phyloP scores from a whole-genome alignment of 176 grass and related monocot species.

The Hsuehochloa calcarea region DNA sequence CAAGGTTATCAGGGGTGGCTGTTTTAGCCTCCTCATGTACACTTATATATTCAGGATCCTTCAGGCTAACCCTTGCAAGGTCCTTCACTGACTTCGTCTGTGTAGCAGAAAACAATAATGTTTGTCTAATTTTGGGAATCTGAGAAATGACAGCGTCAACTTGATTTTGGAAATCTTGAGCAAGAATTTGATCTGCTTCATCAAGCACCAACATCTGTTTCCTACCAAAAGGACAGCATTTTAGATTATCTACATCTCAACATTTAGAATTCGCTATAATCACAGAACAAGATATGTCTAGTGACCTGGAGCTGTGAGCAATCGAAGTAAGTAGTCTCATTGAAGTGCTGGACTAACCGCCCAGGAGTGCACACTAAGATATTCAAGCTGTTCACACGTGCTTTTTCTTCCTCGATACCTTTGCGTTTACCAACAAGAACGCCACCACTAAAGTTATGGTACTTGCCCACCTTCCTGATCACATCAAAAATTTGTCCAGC shows the following conservation, averaged over 20 bases:
- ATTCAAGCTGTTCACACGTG: slow-evolving; percentile 62
- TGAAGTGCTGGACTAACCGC: slow-evolving; percentile 86
- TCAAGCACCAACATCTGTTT: slow-evolving; percentile 91
- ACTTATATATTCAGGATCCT: slow-evolving; percentile 83
- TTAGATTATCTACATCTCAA: slow-evolving; percentile 25
- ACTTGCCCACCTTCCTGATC: slow-evolving; percentile 47
- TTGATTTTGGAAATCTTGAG: slow-evolving; percentile 60
- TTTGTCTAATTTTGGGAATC: slow-evolving; percentile 74
- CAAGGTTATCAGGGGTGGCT: slow-evolving; percentile 78
- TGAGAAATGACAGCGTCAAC: slow-evolving; percentile 77
- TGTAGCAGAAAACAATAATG: slow-evolving; percentile 88
- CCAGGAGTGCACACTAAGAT: slow-evolving; percentile 92
- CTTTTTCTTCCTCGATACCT: slow-evolving; percentile 78
- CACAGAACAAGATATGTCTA: slow-evolving; percentile 29
- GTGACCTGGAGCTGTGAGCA: slow-evolving; percentile 87
- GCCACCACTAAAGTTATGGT: slow-evolving; percentile 63
- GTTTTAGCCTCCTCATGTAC: slow-evolving; percentile 79
- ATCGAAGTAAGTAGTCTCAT: slow-evolving; percentile 79
- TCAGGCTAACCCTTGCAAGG: slow-evolving; percentile 87
- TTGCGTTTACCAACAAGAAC: slow-evolving; percentile 70
- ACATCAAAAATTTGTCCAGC: slow-evolving; percentile 82
- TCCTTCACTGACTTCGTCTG: slow-evolving; percentile 94
- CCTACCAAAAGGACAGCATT: slow-evolving; percentile 18
- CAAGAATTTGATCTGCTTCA: slow-evolving; percentile 94
- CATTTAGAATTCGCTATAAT: background rate